Evolutionary conservation across 1,139 yeast species (phyloP).

Genomic region (Kazachstania sp.): DNA sequence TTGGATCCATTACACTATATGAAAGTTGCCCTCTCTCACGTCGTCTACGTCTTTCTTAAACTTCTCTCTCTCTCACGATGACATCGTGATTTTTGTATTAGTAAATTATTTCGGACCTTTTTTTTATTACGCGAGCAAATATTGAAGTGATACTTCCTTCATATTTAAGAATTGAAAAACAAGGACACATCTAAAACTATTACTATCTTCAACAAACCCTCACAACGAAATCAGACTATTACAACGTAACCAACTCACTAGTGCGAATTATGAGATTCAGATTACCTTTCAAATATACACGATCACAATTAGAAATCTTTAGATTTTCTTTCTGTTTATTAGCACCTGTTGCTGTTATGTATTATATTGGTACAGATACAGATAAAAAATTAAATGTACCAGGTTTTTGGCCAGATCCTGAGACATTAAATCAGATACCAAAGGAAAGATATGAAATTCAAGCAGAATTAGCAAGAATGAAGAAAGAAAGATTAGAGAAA

Average conservation of each 20-base stretch:
- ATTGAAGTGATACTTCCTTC: too few species aligned
- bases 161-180: too few species aligned
- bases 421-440: constrained; percentile 80
- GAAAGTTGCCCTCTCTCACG: too few species aligned
- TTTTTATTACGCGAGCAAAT: too few species aligned
- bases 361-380: constrained; percentile 83
- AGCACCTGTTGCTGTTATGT: constrained; percentile 84
- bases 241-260: too few species aligned
- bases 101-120: too few species aligned
- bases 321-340: constrained; percentile 78
- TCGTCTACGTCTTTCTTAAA: too few species aligned
- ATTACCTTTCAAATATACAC: constrained; percentile 30
- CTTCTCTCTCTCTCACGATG: too few species aligned
- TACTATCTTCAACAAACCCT: too few species aligned
- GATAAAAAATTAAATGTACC: constrained; percentile 83
- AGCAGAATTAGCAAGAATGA: constrained; percentile 83
- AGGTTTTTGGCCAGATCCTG: constrained; percentile 98
- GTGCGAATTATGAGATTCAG: constrained; percentile 7
- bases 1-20: neutral
- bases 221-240: too few species aligned
- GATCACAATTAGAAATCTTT: constrained; percentile 62
- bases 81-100: neutral
- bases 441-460: constrained; percentile 88
- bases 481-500: constrained; percentile 63
- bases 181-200: neutral